Base-by-base conservation (phyloP, 805 yeast species). In the Myxozyma sirexii region DNA sequence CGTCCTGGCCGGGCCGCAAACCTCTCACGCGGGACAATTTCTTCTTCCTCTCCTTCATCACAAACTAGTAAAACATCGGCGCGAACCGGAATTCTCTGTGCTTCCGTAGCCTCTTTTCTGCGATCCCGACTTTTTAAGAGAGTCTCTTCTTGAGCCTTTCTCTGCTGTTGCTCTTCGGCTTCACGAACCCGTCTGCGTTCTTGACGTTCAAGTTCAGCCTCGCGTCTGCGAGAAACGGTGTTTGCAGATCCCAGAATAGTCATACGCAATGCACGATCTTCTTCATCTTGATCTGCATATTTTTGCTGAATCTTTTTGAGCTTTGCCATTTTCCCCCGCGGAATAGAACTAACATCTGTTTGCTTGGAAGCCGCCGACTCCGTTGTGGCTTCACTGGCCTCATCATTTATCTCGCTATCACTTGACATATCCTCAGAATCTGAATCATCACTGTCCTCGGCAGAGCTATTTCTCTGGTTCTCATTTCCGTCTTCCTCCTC, bases 241-340 rank as follows among this genome's bases (percentile, higher is more conserved):
- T 90, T 90, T 69, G 89, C 76, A 0, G 96, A 88, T 3, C 98
- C 98, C 43, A 93, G 75, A 1, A 87, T 88, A 59, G 87, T 84
- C 88, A 93, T 84, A 65, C 96, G 80, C 57, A 86, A 68, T 47
- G 74, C 68, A 57, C 91, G 81, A 68, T 93, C 98, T 57, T 88
- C 94, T 54, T 90, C 97, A 71, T 93, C 98, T 74, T 93, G 98
- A 60, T 87, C 91, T 2, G 85, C 90, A 69, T 93, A 93, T 70
- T 92, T 93, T 61, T 82, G 79, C 42, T 86, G 86, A 57, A 90
- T 88, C 70, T 89, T 91, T 77, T 88, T 90, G 73, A 88, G 69
- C 70, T 91, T 91, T 41, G 88, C 87, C 69, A 87, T 90, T 74
- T 88, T 90, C 49, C 98, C 97, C 68, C 97, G 83, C 5, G 86